Base-by-base conservation (phyloP, 2,329 filamentous ascomycete genomes). In the Cladosporium phlei region DNA sequence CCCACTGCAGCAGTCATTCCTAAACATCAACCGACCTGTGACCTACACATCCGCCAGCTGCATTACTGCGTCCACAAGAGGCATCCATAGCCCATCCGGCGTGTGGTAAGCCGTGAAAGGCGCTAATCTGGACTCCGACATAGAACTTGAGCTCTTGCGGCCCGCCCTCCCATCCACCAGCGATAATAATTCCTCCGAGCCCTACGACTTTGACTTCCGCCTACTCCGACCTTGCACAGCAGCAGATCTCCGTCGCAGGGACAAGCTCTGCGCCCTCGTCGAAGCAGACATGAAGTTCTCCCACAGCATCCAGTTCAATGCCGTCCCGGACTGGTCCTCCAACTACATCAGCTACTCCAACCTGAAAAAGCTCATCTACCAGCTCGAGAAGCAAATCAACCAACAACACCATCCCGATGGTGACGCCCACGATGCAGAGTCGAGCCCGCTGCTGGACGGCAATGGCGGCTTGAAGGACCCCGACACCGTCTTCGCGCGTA, bases 341-440 rank as follows among this genome's bases (percentile, higher is more conserved):
- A 83, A 97, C 69, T 98, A 98, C 69, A 94, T 98, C 64, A 87
- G 90, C 51, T 98, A 98, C 70, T 96, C 90, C 72, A 97, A 96
- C 63, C 79, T 98, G 59, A 98, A 98, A 77, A 98, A 98, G 75
- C 79, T 96, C 48, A 97, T 98, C 60, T 98, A 97, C 70, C 83
- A 86, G 52, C 85, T 98, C 55, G 93, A 98, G 72, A 95, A 94
- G 67, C 80, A 83, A 46, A 73, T 84, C 44, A 79, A 93, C 65
- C 82, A 85, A 51, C 61, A 66, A 2, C 67, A 71, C 44, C 71
- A 76, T 30, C 62, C 65, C 20, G 69, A 72, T 16, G 45, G 38
- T n/a, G 35, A 47, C 9, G 46, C 35, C 28, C 72, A 79, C 49
- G 91, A 97, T 69, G 79, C 82, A 58, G 93, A 98, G 72, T 85